A percentile compares a stretch with the other conserved stretches of the same genome.
These are phyloP conservation scores for Madurella fahalii DNA, from an alignment of 2,329 filamentous ascomycete genomes.

Conservation along the genomic window DNA sequence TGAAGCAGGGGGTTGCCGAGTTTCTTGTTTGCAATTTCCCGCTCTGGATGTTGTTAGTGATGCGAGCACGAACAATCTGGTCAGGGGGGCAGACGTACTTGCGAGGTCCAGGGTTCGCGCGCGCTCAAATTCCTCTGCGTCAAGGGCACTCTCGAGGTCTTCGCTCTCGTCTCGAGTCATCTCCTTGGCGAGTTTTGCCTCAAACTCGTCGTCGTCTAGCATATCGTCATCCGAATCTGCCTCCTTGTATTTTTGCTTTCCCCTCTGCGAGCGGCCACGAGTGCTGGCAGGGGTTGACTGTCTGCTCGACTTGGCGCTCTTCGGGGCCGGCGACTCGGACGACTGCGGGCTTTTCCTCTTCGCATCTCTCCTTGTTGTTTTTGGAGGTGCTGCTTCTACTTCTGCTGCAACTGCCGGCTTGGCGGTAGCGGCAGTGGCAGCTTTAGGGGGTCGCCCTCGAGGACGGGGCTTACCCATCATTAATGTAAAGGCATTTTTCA, in stretches of 20 bases:
- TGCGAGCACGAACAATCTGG: no score
- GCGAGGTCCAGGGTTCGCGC: conserved; percentile 70
- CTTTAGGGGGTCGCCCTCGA: conserved; percentile 16
- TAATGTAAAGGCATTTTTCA: conserved; percentile 47
- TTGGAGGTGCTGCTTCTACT: conserved; percentile 28
- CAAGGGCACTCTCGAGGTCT: conserved; percentile 33
- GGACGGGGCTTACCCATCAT: conserved; percentile 46
- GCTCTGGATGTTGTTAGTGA: conserved; percentile 49
- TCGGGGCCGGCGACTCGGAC: conserved; percentile 42
- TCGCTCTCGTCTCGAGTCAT: conserved; percentile 42
- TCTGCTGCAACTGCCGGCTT: conserved; percentile 22
- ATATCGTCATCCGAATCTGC: conserved; percentile 57
- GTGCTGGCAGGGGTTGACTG: conserved; percentile 66
- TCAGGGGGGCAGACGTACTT: conserved; percentile 48
- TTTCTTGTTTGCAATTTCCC: conserved; percentile 86
- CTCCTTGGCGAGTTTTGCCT: conserved; percentile 68
- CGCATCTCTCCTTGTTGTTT: conserved; percentile 22
- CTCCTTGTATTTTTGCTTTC: conserved; percentile 47
- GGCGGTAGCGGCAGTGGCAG: conserved; percentile 22
- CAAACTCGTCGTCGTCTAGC: conserved; percentile 80
- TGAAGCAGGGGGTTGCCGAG: conserved; percentile 92
- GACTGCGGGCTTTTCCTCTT: conserved; percentile 37
- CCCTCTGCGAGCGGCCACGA: conserved; percentile 49
- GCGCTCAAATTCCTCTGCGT: conserved; percentile 59
- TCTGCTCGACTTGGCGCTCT: conserved; percentile 71